phyloP scores from a whole-genome alignment of 2,329 filamentous ascomycete species.

The Arachnomyces sp. region DNA sequence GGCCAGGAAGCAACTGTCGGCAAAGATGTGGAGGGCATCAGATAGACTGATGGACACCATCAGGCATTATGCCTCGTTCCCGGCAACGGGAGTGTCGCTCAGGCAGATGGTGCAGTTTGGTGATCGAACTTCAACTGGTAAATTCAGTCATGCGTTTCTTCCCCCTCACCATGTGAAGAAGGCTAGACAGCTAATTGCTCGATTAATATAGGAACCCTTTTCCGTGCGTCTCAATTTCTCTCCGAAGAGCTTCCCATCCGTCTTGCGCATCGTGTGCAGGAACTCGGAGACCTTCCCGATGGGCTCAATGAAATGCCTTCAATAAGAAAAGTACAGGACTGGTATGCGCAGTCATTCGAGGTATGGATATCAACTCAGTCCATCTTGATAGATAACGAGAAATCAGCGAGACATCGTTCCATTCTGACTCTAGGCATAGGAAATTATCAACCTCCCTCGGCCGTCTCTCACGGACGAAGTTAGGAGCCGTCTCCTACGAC shows the following conservation, averaged over 20 bases:
- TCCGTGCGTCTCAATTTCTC: constrained; percentile 95
- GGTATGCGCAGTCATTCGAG: constrained; percentile 99
- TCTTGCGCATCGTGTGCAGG: constrained; percentile 90
- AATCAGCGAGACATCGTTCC: too few species aligned
- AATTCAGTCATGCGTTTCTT: constrained; percentile 18
- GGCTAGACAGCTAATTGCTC: background rate
- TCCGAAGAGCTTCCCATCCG: constrained; percentile 97
- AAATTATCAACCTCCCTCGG: constrained; percentile 80
- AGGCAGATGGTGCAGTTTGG: constrained; percentile 99
- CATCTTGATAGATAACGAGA: too few species aligned
- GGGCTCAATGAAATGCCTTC: constrained; percentile 97
- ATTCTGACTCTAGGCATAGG: constrained; percentile 39
- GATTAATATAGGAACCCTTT: constrained; percentile 66
- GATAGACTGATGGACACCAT: constrained; percentile 93
- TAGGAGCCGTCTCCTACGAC: constrained; percentile 63
- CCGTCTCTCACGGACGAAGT: constrained; percentile 70
- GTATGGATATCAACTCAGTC: constrained; percentile 58
- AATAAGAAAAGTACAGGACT: constrained; percentile 88
- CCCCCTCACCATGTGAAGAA: background rate
- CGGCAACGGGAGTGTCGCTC: constrained; percentile 89
- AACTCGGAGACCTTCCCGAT: constrained; percentile 85
- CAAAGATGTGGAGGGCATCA: constrained; percentile 81
- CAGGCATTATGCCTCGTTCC: constrained; percentile 93
- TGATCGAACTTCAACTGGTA: constrained; percentile 84
- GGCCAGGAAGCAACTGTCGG: constrained; percentile 15